Evolutionary conservation across 345 rosid genomes (phyloP).

Genomic region (Durio zibethinus): DNA sequence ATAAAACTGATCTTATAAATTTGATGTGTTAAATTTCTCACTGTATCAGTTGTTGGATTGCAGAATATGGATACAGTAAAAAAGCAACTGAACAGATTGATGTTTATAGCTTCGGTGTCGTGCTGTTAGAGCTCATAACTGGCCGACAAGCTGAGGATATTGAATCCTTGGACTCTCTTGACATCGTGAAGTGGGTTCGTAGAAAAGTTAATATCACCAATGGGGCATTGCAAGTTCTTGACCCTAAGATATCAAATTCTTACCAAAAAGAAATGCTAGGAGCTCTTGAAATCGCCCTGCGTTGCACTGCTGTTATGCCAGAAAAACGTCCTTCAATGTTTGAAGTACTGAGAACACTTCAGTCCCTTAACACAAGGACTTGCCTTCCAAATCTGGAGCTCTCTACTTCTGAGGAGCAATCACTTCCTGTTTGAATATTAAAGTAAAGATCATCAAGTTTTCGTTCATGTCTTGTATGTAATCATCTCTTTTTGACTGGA

Average conservation of each 20-base stretch:
- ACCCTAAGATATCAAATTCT: constrained; percentile 50
- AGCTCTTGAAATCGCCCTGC: constrained; percentile 65
- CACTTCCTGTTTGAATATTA: constrained; percentile 15
- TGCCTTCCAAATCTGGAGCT: constrained; percentile 21
- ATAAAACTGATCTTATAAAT: too few species aligned
- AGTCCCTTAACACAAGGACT: constrained; percentile 35
- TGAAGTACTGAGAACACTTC: constrained; percentile 65
- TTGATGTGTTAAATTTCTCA: neutral
- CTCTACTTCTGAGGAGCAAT: constrained; percentile 25
- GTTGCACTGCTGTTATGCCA: constrained; percentile 71
- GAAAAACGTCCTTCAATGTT: constrained; percentile 77
- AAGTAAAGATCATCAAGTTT: neutral
- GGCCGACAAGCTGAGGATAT: constrained; percentile 64
- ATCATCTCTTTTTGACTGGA: neutral
- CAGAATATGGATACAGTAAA: constrained; percentile 72
- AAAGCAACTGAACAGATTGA: constrained; percentile 82
- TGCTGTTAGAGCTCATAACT: constrained; percentile 71
- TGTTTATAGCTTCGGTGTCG: constrained; percentile 86
- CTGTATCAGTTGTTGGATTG: constrained; percentile 22
- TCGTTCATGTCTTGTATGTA: constrained; percentile 18
- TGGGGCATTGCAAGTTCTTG: constrained; percentile 71
- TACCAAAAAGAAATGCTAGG: constrained; percentile 58
- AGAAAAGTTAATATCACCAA: constrained; percentile 78
- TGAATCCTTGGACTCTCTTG: constrained; percentile 46
- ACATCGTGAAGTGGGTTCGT: constrained; percentile 81